Evolutionary conservation across 257 asterid genomes (phyloP), one percentile per base, ranked within the genome.

Genomic region (Solanum phureja): DNA sequence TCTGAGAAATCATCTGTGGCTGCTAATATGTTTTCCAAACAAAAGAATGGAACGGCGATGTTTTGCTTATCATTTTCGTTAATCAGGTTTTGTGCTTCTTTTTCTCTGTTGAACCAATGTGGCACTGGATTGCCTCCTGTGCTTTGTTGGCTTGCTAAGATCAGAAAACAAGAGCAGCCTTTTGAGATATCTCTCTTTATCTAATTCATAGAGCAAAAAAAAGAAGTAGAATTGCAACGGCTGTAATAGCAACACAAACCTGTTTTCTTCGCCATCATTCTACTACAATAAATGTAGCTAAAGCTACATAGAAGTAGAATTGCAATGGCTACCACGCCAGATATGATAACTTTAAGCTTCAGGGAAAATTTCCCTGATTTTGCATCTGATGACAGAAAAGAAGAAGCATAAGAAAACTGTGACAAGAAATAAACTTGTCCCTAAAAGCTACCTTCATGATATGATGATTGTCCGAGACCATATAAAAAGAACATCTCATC

Each of bases 91-190:
- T 18, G 69, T 42, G 52, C 75, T 14, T 62, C 87, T n/a, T 49
- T 42, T 76, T 56, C 95, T 93, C 62, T 89, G 79, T 72, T 33
- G 42, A 72, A 72, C 94, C 37, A 88, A 83, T 16, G 85, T 37
- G 81, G 88, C 89, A 35, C 91, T 77, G 60, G 88, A 83, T 75
- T 82, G 84, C 14, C 49, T 83, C 31, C 38, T 33, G 72, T 62
- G 83, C 86, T 86, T 89, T 87, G 79, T 83, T 27, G 49, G 87
- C 86, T 91, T 89, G 85, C 90, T 35, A 77, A 40, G 38, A 24
- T 79, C 24, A 79, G 84, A 42, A 42, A 79, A 79, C 13, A 79
- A 79, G 84, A 79, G 33, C 31, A 33, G 21, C 58, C 77, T 71
- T 42, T 40, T 77, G 62, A 77, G n/a, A 77, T 77, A 16, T 77